Evolutionary conservation across 352 stramenopile species (phyloP), one percentile per base, ranked within the genome.

Genomic region (Phytophthora hibernalis): DNA sequence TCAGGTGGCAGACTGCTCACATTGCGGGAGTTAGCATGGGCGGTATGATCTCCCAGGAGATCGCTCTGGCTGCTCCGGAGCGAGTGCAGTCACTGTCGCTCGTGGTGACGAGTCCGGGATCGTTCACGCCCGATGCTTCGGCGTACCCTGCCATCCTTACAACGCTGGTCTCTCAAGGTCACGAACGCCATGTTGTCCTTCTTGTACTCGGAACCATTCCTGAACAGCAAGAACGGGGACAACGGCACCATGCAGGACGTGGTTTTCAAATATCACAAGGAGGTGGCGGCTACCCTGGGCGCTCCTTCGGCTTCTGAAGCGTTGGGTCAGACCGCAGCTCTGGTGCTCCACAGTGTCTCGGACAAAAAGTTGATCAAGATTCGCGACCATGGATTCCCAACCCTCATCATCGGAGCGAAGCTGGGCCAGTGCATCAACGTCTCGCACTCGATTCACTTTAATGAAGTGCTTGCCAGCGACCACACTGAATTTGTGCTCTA

Each of bases 1-100:
- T 92, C n/a, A 60, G 67, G 2, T 92, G 83, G 83, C 22, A 76
- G 11, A 61, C 68, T 11, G 80, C 80, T 9, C 80, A 90, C 42
- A 43, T 92, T 44, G 76, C 75, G 1, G 83, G 83, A 43, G 77
- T 76, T 31, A 90, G 80, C 40, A 88, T 92, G 81, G 84, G 84
- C 16, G 82, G 84, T 6, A 92, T 92, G 84, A 91, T 92, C 56
- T 65, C 80, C 7, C 72, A 87, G 18, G 82, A 92, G 55, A 61
- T 92, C 5, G 78, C 79, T 1, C 58, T 75, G 1, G 48, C 56
- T 11, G 76, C 80, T 6, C 80, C 77, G 0, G 56, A 87, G 43
- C 68, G 82, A n/a, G 60, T 92, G 5, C 56, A 76, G 47, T 91
- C 82, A 50, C 71, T 92, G 12, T 83, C 80, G 15, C 70, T 92